Evolutionary conservation across 2,329 filamentous ascomycete species (phyloP).

Genomic region (Mariannaea sp.): DNA sequence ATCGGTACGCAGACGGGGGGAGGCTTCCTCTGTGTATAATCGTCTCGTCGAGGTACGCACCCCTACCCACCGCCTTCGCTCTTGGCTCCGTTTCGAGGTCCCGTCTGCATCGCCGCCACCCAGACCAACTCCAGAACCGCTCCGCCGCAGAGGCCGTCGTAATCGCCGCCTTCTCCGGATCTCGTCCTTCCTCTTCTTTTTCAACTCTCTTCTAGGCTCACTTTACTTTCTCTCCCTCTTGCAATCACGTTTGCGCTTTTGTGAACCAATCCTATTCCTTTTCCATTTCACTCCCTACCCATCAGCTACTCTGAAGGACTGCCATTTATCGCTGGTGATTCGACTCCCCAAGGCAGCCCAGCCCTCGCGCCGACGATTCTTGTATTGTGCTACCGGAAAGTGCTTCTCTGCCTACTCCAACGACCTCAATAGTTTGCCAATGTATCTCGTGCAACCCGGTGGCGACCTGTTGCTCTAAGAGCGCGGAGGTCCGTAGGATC

Average conservation of each 20-base stretch:
- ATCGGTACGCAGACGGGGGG: too few relatives aligned
- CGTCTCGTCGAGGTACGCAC: constrained; percentile 6
- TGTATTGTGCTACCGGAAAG: constrained; percentile 13
- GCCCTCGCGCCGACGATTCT: constrained; percentile 7
- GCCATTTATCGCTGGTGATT: background rate
- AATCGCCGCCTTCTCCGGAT: constrained; percentile 36
- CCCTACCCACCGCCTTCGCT: constrained; percentile 8
- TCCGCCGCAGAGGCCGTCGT: constrained; percentile 38
- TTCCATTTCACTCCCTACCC: background rate
- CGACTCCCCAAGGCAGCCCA: constrained; percentile 1
- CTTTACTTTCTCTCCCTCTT: background rate
- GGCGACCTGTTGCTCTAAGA: constrained; percentile 38
- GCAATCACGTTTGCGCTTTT: background rate
- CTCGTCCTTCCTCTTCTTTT: constrained; percentile 20
- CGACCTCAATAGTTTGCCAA: constrained; percentile 14
- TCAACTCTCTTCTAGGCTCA: background rate
- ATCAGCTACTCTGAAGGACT: background rate
- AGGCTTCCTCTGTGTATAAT: background rate
- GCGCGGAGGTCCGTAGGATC: constrained; percentile 36
- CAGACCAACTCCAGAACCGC: constrained; percentile 33
- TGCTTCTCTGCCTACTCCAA: constrained; percentile 12
- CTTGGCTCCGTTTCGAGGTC: constrained; percentile 9
- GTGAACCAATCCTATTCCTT: background rate
- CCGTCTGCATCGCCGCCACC: constrained; percentile 27
- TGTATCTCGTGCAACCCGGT: constrained; percentile 31